Evolutionary conservation across 176 grass and related monocot species (phyloP), one percentile per base, ranked within the genome.

Genomic region (Zoysia pacifica): DNA sequence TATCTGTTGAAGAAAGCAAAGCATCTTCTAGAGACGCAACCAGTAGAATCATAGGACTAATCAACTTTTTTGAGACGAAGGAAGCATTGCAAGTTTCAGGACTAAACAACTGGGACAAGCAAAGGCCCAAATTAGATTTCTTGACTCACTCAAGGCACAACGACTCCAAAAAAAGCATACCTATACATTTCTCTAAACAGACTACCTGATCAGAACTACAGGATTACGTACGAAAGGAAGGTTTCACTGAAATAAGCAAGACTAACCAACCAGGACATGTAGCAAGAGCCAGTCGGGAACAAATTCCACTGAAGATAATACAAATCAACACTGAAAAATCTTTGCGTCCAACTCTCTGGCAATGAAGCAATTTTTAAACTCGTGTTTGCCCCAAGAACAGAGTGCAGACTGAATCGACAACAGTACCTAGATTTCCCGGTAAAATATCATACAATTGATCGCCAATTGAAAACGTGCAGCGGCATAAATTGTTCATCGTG

Each of bases 121-220:
- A 87, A 76, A 86, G 58, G 16, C 60, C 6, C 37, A 51, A 68
- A 19, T 70, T 55, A 35, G 67, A 44, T 52, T 38, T 56, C 14
- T 39, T 53, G 11, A 11, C 39, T 61, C 51, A 68, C 51, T 76
- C 71, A 69, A 75, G 60, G 84, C 70, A 76, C 54, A 63, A 43
- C 3, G 73, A 67, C 44, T 3, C 18, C 7, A 8, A 67, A 3
- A 68, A 6, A 61, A 48, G 28, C 53, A 5, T 59, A 41, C 35
- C 12, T 35, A 45, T 19, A 55, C 45, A 38, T 69, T 69, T 45
- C 47, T 54, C 60, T 0, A 54, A 65, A 36, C 47, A 16, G 5
- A 52, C 18, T 82, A 44, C 36, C 1, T 59, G 13, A 42, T 11
- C 42, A 72, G 7, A 44, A 19, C 47, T 83, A 2, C 0, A 6